These are phyloP conservation scores for Apiospora hydei DNA, from an alignment of 2,329 filamentous ascomycete species.

Conservation along the genomic window DNA sequence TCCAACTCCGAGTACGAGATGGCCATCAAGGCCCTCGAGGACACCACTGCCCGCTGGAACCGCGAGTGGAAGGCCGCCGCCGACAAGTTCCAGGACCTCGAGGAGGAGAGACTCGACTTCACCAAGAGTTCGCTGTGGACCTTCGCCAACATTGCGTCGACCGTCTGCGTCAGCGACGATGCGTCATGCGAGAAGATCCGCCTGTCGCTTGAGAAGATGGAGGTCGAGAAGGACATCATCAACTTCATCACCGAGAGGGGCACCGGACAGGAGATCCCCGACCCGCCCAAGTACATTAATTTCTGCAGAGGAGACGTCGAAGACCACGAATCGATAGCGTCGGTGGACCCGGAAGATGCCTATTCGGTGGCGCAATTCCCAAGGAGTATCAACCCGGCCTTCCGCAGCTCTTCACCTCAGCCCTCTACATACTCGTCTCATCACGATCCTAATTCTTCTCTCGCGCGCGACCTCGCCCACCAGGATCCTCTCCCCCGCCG, in stretches of 20 bases:
- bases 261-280: constrained; percentile 96
- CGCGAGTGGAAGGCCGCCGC: constrained; percentile 97
- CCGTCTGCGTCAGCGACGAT: constrained; percentile 97
- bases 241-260: constrained; percentile 87
- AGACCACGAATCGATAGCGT: constrained; percentile 82
- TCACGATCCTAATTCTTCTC: constrained; percentile 79
- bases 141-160: constrained; percentile 96
- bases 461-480: constrained; percentile 74
- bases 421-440: constrained; percentile 93
- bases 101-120: constrained; percentile 96
- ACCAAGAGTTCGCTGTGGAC: constrained; percentile 98
- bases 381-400: constrained; percentile 92
- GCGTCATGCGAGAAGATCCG: constrained; percentile 96
- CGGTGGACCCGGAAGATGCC: constrained; percentile 74
- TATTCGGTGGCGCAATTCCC: constrained; percentile 98
- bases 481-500: constrained; percentile 52
- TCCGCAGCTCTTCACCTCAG: constrained; percentile 93
- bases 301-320: constrained; percentile 89
- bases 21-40: constrained; percentile 90
- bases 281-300: constrained; percentile 97
- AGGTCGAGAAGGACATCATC: constrained; percentile 94
- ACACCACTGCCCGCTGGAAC: constrained; percentile 96
- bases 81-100: constrained; percentile 98
- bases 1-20: constrained; percentile 94
- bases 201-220: constrained; percentile 90